These are phyloP conservation scores for Marchantia paleacea DNA, from an alignment of 225 moss, liverwort and hornwort genomes.

Conservation along the genomic window DNA sequence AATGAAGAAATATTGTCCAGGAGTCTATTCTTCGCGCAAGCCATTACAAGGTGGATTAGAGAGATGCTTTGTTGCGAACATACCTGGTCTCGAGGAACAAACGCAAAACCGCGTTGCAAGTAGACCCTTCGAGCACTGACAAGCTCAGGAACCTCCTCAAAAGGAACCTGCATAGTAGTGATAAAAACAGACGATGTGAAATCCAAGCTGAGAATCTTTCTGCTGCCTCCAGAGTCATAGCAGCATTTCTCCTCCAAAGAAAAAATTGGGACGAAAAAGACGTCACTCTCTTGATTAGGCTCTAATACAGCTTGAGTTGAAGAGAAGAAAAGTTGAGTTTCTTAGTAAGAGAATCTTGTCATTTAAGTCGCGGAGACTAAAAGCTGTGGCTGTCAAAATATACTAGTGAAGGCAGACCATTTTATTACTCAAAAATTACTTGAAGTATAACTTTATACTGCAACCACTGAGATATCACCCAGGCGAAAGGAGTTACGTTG, in stretches of 20 bases:
- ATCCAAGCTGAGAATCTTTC: neutral
- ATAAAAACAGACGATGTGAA: neutral
- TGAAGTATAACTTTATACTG: neutral
- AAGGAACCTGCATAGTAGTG: slow-evolving; percentile 56
- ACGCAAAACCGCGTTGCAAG: slow-evolving; percentile 70
- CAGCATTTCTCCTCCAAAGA: no score
- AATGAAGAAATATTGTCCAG: neutral
- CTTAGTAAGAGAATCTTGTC: neutral
- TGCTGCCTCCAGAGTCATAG: no score
- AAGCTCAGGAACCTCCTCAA: slow-evolving; percentile 94
- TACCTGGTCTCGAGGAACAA: slow-evolving; percentile 69
- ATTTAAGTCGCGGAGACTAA: neutral
- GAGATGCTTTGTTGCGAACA: neutral
- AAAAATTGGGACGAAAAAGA: neutral
- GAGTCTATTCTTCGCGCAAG: no score
- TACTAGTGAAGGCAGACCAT: neutral
- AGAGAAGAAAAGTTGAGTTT: neutral
- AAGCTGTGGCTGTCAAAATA: no score
- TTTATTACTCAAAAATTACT: neutral
- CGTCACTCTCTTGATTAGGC: neutral
- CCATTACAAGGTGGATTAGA: neutral
- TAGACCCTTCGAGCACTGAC: slow-evolving; percentile 70
- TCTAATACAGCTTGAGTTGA: neutral
- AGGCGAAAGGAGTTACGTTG: neutral
- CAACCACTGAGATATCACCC: neutral